Percentiles rank a stretch among this genome's conserved stretches.
Conservation (phyloP, 2,329 filamentous ascomycete genomes). For the Venturia asperata region DNA sequence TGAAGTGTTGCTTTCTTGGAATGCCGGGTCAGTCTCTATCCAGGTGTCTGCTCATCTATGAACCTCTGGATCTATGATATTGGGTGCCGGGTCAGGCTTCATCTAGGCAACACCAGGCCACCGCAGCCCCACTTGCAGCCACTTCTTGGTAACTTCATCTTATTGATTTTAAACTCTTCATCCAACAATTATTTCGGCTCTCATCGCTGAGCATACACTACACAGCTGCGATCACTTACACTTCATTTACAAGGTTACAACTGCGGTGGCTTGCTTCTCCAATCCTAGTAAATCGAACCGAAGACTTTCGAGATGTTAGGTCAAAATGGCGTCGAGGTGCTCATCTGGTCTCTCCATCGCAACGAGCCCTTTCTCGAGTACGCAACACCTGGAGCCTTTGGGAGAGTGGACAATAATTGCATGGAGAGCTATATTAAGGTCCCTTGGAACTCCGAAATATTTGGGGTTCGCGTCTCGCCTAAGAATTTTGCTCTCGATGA, state of each 20-base stretch:
- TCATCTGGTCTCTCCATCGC: neutral
- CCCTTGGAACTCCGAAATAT: neutral
- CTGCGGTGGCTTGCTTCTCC: no score
- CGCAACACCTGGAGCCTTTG: neutral
- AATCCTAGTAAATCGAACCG: no score
- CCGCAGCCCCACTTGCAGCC: no score
- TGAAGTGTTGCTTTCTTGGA: no score
- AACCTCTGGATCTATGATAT: no score
- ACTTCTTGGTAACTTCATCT: neutral
- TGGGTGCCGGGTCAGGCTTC: no score
- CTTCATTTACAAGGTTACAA: neutral
- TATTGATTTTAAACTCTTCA: neutral
- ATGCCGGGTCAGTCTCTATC: neutral
- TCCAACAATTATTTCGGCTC: neutral
- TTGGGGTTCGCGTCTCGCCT: neutral
- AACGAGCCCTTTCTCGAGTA: neutral
- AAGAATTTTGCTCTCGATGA: neutral
- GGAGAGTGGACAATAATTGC: neutral
- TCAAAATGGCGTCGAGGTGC: neutral
- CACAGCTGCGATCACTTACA: neutral
- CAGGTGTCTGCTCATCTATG: no score
- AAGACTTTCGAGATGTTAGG: neutral
- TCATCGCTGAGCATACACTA: no score
- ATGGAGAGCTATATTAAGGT: neutral
- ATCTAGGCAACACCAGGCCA: neutral